phyloP scores from a whole-genome alignment of 2,329 filamentous ascomycete genomes.

The Aspergillus brasiliensis region DNA sequence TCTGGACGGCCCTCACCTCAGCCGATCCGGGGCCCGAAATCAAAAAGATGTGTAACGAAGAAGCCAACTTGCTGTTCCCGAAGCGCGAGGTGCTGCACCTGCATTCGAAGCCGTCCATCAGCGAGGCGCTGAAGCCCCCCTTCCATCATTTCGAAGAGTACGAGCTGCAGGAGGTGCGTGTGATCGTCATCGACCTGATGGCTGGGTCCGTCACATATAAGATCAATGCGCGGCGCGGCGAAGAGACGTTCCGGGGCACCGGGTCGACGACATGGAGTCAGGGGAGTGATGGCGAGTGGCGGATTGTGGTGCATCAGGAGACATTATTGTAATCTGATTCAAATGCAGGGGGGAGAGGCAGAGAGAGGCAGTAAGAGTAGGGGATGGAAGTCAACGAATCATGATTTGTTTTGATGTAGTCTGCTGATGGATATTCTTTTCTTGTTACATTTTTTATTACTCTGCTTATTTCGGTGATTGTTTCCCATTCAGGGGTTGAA shows the following conservation, averaged over 20 bases:
- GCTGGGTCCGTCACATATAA: constrained; percentile 38
- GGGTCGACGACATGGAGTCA: constrained; percentile 41
- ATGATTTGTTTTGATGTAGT: too few relatives aligned
- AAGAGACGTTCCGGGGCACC: constrained; percentile 30
- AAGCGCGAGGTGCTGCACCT: constrained; percentile 35
- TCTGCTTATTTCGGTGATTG: too few relatives aligned
- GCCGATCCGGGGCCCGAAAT: constrained; percentile 39
- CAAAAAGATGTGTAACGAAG: constrained; percentile 33
- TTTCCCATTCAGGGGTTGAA: too few relatives aligned
- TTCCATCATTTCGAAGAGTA: constrained; percentile 40
- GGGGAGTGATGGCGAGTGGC: constrained; percentile 42
- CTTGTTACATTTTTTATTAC: too few relatives aligned
- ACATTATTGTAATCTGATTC: constrained; percentile 25
- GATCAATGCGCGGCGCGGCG: constrained; percentile 31
- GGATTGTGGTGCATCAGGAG: constrained; percentile 38
- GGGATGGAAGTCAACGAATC: too few relatives aligned
- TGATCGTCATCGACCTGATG: constrained; percentile 41
- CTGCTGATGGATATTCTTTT: too few relatives aligned
- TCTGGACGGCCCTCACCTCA: constrained; percentile 42
- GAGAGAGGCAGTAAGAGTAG: neutral
- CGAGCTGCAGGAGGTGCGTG: constrained; percentile 20
- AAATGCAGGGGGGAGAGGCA: neutral
- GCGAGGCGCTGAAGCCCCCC: constrained; percentile 30
- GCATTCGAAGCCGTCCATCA: constrained; percentile 28
- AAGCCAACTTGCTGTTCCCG: constrained; percentile 39